Evolutionary conservation across 176 grass and related monocot species (phyloP).

Genomic region (Panicum miliaceum): DNA sequence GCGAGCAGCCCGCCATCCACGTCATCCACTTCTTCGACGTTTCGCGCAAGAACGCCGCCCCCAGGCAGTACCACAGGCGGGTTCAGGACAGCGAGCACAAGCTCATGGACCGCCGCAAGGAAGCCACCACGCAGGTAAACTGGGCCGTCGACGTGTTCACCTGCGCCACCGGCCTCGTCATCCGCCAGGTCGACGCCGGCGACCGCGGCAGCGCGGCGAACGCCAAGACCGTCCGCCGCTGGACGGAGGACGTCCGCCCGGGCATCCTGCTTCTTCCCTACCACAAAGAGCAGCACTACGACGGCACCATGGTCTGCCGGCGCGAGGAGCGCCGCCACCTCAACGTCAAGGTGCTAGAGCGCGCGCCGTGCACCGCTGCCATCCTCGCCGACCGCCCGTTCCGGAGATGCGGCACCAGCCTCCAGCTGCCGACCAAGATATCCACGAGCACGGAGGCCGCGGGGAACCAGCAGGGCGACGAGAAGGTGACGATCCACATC

Average conservation of each 20-base stretch:
- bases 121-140: slow-evolving; percentile 41
- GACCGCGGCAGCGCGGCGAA: slow-evolving; percentile 39
- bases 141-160: slow-evolving; percentile 49
- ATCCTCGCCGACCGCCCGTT: slow-evolving; percentile 54
- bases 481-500: slow-evolving; percentile 22
- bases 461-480: slow-evolving; percentile 21
- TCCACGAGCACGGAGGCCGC: background rate
- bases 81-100: slow-evolving; percentile 37
- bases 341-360: slow-evolving; percentile 33
- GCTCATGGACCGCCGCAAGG: slow-evolving; percentile 17
- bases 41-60: background rate
- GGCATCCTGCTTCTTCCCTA: slow-evolving; percentile 39
- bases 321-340: slow-evolving; percentile 30
- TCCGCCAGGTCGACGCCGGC: slow-evolving; percentile 41
- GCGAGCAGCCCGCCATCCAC: slow-evolving; percentile 34
- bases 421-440: slow-evolving; percentile 37
- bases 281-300: slow-evolving; percentile 57
- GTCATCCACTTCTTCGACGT: slow-evolving; percentile 45
- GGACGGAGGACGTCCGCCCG: slow-evolving; percentile 38
- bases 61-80: slow-evolving; percentile 32
- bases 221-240: slow-evolving; percentile 36
- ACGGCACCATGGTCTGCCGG: slow-evolving; percentile 54
- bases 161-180: slow-evolving; percentile 32
- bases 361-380: slow-evolving; percentile 32
- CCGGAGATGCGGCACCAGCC: slow-evolving; percentile 36